phyloP scores from a whole-genome alignment of 2,329 filamentous ascomycete genomes.

The Cladobotryum mycophilum region DNA sequence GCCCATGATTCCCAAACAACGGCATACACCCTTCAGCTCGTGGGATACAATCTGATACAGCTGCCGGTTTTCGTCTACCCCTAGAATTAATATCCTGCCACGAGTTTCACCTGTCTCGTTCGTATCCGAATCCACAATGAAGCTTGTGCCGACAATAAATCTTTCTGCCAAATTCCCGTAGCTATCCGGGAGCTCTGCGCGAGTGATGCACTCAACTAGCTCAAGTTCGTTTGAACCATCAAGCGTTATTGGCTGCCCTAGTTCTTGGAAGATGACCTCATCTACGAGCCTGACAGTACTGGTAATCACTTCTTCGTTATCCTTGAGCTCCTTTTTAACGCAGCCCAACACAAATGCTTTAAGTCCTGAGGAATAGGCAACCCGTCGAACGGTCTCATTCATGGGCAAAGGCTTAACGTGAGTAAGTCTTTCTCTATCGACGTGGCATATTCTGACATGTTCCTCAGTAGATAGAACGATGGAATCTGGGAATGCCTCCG shows the following conservation, averaged over 20 bases:
- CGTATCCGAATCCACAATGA: conserved; percentile 55
- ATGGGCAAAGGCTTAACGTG: conserved; percentile 78
- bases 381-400: conserved; percentile 74
- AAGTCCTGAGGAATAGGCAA: conserved; percentile 75
- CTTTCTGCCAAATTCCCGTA: conserved; percentile 58
- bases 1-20: conserved; percentile 67
- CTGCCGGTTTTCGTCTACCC: conserved; percentile 67
- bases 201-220: conserved; percentile 77
- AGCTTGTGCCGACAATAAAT: conserved; percentile 88
- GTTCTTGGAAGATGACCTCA: conserved; percentile 75
- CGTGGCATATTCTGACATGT: conserved; percentile 70
- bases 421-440: conserved; percentile 80
- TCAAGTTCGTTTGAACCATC: conserved; percentile 48
- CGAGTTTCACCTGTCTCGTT: conserved; percentile 41
- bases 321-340: conserved; percentile 64
- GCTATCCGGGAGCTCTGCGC: conserved; percentile 60
- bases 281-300: conserved; percentile 87
- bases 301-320: conserved; percentile 67
- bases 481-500: conserved; percentile 70
- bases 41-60: conserved; percentile 66
- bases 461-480: conserved; percentile 73
- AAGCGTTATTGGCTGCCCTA: conserved; percentile 64
- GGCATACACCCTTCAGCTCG: conserved; percentile 71
- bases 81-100: conserved; percentile 79
- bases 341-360: conserved; percentile 84